phyloP scores from a whole-genome alignment of 2,329 filamentous ascomycete genomes.

The Oidium heveae region DNA sequence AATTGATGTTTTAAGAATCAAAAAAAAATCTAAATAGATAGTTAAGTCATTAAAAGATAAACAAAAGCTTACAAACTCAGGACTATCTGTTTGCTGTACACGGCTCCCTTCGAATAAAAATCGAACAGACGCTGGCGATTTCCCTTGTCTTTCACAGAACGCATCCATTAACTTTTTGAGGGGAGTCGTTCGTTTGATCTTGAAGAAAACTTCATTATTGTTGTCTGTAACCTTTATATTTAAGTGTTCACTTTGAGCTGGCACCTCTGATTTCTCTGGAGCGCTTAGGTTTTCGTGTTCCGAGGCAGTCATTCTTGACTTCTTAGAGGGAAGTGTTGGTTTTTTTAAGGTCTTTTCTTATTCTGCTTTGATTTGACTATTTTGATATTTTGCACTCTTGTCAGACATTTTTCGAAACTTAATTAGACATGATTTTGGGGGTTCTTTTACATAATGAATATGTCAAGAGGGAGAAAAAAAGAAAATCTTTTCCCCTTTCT shows the following conservation, averaged over 20 bases:
- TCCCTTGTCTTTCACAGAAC: slow-evolving; percentile 91
- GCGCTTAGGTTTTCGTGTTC: slow-evolving; percentile 22
- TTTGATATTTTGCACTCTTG: no score
- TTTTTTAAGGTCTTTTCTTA: no score
- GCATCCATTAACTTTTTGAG: slow-evolving; percentile 96
- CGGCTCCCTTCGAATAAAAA: slow-evolving; percentile 94
- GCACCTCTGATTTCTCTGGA: slow-evolving; percentile 12
- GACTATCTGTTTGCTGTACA: slow-evolving; percentile 71
- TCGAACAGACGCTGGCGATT: slow-evolving; percentile 57
- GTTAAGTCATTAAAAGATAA: no score
- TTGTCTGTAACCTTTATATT: slow-evolving; percentile 99
- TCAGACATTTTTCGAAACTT: no score
- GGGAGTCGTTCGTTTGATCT: slow-evolving; percentile 92
- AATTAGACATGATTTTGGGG: no score
- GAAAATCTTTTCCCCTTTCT: no score
- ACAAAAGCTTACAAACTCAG: slow-evolving; percentile 50
- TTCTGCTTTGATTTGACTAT: no score
- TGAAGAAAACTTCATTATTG: slow-evolving; percentile 99
- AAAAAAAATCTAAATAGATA: no score
- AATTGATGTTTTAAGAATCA: no score
- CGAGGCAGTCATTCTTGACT: slow-evolving; percentile 10
- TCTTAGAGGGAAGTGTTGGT: no score
- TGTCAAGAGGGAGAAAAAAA: no score
- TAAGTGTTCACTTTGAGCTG: slow-evolving; percentile 44
- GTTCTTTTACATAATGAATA: no score